A percentile compares a stretch with the other conserved stretches of the same genome.
These are phyloP conservation scores for Yamadazyma sp. DNA, from an alignment of 805 yeast genomes.

Conservation along the genomic window DNA sequence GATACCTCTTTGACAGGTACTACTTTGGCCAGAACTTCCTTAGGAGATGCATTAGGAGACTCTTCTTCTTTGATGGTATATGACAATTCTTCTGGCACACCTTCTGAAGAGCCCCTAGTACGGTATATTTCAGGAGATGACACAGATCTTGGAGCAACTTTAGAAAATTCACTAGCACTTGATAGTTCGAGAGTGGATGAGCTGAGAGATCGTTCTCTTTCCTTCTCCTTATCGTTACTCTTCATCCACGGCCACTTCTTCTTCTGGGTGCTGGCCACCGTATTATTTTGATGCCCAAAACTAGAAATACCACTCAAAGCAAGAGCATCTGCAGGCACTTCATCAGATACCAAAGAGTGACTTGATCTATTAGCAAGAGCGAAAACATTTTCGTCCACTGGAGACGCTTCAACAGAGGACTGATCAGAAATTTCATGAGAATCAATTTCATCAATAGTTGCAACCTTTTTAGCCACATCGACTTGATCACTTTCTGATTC, in stretches of 20 bases:
- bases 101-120: background rate
- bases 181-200: constrained; percentile 31
- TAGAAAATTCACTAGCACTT: constrained; percentile 21
- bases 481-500: constrained; percentile 5
- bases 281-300: constrained; percentile 17
- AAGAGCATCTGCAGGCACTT: constrained; percentile 9
- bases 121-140: constrained; percentile 35
- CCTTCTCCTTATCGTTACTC: constrained; percentile 10
- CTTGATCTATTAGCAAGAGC: constrained; percentile 1
- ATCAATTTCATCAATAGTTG: constrained; percentile 14
- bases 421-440: constrained; percentile 16
- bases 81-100: background rate
- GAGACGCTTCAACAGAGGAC: constrained; percentile 11
- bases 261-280: constrained; percentile 22
- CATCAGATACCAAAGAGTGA: constrained; percentile 8
- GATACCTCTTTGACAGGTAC: constrained; percentile 11
- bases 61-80: background rate
- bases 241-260: constrained; percentile 45
- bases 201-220: constrained; percentile 29
- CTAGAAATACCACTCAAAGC: constrained; percentile 9
- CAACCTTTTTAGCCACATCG: constrained; percentile 3
- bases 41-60: background rate
- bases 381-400: constrained; percentile 2
- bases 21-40: constrained; percentile 6
- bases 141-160: constrained; percentile 26